These are phyloP conservation scores for Pyricularia sp. DNA, from an alignment of 2,329 filamentous ascomycete genomes.

Conservation along the genomic window DNA sequence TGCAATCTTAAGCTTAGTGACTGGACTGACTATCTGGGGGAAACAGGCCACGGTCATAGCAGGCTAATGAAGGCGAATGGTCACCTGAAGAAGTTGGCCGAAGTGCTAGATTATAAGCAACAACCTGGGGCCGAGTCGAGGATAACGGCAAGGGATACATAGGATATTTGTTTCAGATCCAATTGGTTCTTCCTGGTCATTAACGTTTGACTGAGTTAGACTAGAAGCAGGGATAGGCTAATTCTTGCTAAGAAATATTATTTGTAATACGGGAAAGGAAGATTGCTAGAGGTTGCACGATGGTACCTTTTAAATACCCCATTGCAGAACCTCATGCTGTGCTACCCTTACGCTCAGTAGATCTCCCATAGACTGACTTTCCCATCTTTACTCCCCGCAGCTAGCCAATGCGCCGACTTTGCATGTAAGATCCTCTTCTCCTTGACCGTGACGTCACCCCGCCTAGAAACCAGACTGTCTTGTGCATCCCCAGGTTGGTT, in stretches of 20 bases:
- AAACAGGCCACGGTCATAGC: background rate
- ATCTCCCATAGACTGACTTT: conserved; percentile 95
- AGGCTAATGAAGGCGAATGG: background rate
- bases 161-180: too few relatives aligned
- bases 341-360: conserved; percentile 37
- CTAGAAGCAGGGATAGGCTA: too few relatives aligned
- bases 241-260: too few relatives aligned
- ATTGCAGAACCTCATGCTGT: too few relatives aligned
- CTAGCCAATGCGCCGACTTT: conserved; percentile 72
- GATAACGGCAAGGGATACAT: too few relatives aligned
- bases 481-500: background rate
- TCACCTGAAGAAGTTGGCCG: background rate
- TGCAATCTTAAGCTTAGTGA: background rate
- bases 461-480: conserved; percentile 11
- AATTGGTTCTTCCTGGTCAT: too few relatives aligned
- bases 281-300: too few relatives aligned
- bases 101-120: background rate
- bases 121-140: too few relatives aligned
- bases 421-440: conserved; percentile 51
- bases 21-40: background rate
- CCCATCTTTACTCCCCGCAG: conserved; percentile 83
- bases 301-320: too few relatives aligned
- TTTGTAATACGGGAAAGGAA: too few relatives aligned
- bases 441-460: conserved; percentile 38
- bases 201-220: too few relatives aligned